Conservation (phyloP, 345 rosid genomes). For the Dimocarpus longan region DNA sequence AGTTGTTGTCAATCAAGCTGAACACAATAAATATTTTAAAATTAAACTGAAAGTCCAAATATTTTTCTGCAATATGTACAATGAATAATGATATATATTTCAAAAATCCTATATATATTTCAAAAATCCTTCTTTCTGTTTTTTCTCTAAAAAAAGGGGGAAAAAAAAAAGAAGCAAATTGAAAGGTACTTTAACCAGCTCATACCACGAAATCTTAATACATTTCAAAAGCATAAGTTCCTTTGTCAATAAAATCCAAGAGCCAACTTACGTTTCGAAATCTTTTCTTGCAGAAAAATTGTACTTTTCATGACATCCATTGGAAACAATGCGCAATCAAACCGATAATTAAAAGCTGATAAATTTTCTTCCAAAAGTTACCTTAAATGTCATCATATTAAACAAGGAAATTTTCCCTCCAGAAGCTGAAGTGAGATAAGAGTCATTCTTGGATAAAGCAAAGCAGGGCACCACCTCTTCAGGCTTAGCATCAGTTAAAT, state of each 20-base stretch:
- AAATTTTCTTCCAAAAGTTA: neutral
- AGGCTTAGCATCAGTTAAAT: slow-evolving; percentile 23
- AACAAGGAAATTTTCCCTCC: slow-evolving; percentile 47
- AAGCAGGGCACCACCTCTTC: slow-evolving; percentile 37
- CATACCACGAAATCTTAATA: too few species aligned
- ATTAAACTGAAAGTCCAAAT: too few species aligned
- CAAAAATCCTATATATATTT: neutral
- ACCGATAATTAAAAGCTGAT: neutral
- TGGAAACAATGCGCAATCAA: neutral
- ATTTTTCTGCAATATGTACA: neutral
- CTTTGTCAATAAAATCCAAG: too few species aligned
- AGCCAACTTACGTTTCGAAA: neutral
- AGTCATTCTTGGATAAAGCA: slow-evolving; percentile 45
- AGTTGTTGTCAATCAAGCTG: neutral
- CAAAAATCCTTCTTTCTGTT: neutral
- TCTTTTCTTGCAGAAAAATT: neutral
- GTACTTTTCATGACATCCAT: neutral
- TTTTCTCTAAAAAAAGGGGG: too few species aligned
- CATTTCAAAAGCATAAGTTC: too few species aligned
- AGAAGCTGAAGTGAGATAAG: slow-evolving; percentile 45
- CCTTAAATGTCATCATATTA: slow-evolving; percentile 45
- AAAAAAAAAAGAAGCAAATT: too few species aligned
- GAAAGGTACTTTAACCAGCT: too few species aligned
- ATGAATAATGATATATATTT: neutral
- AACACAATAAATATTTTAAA: neutral